These are phyloP conservation scores for Amniculicola lignicola DNA, from an alignment of 495 filamentous ascomycete species.

Conservation along the genomic window DNA sequence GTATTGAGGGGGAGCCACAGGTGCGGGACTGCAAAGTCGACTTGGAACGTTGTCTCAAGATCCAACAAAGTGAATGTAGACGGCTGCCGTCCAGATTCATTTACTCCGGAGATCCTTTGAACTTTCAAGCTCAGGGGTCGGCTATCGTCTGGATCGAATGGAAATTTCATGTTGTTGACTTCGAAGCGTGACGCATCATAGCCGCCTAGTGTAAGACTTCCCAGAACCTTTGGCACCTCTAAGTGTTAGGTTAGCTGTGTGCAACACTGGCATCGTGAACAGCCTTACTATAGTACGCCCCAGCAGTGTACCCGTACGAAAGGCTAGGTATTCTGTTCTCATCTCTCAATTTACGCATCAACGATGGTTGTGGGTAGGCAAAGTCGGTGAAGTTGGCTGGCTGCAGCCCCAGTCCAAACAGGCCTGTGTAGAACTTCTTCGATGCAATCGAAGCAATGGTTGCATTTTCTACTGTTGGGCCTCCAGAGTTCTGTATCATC, in stretches of 20 bases:
- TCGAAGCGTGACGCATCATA: slow-evolving; percentile 51
- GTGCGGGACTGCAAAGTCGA: slow-evolving; percentile 53
- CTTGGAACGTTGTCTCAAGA: neutral
- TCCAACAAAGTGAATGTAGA: neutral
- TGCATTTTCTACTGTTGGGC: neutral
- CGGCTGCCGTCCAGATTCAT: neutral
- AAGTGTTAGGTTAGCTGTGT: neutral
- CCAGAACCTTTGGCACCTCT: slow-evolving; percentile 49
- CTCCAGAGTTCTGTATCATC: slow-evolving; percentile 6
- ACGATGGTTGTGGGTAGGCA: slow-evolving; percentile 17
- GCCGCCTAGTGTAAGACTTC: slow-evolving; percentile 53
- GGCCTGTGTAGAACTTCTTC: slow-evolving; percentile 20
- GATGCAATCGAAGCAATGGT: slow-evolving; percentile 23
- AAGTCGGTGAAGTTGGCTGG: slow-evolving; percentile 27
- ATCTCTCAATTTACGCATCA: slow-evolving; percentile 13
- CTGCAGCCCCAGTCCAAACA: slow-evolving; percentile 18
- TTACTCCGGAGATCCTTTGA: slow-evolving; percentile 6
- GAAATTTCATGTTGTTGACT: slow-evolving; percentile 46
- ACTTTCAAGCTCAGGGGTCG: slow-evolving; percentile 5
- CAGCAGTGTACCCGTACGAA: slow-evolving; percentile 57
- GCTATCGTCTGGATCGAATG: slow-evolving; percentile 44
- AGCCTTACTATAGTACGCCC: slow-evolving; percentile 48
- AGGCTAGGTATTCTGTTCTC: slow-evolving; percentile 46
- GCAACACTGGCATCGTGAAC: neutral
- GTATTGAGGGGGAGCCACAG: slow-evolving; percentile 52